Conservation (phyloP, 257 asterid genomes). For the Ilex asprella region DNA sequence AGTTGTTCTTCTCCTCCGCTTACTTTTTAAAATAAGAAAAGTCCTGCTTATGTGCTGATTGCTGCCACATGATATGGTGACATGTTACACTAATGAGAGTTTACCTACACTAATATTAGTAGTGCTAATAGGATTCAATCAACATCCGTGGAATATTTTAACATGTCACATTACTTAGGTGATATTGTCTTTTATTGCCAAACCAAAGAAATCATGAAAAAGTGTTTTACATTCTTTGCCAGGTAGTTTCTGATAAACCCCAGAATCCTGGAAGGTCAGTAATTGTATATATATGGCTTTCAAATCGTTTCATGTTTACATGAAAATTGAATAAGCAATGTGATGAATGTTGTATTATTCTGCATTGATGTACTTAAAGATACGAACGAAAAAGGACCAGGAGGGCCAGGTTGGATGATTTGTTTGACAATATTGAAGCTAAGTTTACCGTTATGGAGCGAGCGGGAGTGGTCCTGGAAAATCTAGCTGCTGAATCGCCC, state of each 20-base stretch:
- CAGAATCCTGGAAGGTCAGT: background rate
- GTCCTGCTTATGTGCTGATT: no score
- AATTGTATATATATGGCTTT: background rate
- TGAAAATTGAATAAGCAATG: background rate
- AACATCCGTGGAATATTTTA: background rate
- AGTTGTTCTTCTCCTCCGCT: no score
- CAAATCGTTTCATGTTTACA: background rate
- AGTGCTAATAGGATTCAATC: background rate
- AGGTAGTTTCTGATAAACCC: background rate
- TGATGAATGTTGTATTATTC: slow-evolving; percentile 10
- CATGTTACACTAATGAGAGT: no score
- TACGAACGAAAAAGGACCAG: slow-evolving; percentile 37
- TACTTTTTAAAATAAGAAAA: no score
- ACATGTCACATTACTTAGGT: background rate
- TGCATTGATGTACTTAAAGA: slow-evolving; percentile 20
- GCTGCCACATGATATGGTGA: no score
- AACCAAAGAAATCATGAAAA: background rate
- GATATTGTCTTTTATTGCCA: background rate
- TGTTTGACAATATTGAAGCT: slow-evolving; percentile 58
- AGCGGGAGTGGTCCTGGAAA: slow-evolving; percentile 43
- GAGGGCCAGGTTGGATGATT: slow-evolving; percentile 34
- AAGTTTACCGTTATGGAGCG: slow-evolving; percentile 54
- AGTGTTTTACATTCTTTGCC: background rate
- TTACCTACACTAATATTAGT: no score
- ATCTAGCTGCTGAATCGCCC: slow-evolving; percentile 43